Conservation (phyloP, 129 eudicot species). For the Tagetes patula region DNA sequence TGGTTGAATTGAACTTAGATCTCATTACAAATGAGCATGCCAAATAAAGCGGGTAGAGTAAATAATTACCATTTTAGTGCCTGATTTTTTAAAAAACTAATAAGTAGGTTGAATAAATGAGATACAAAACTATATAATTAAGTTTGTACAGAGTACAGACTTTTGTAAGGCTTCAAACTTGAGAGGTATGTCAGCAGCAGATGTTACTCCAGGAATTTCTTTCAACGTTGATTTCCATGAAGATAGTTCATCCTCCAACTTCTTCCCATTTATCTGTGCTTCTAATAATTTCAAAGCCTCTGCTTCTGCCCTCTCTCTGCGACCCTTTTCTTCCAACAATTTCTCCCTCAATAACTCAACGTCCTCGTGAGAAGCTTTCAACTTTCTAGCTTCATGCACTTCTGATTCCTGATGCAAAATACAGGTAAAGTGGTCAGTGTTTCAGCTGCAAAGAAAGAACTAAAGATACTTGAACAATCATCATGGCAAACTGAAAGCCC, state of each 20-base stretch:
- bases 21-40: neutral
- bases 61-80: neutral
- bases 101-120: conserved; percentile 19
- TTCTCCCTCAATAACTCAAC: conserved; percentile 80
- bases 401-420: conserved; percentile 72
- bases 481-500: neutral
- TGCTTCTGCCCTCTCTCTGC: conserved; percentile 78
- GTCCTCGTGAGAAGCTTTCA: conserved; percentile 78
- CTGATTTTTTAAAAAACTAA: neutral
- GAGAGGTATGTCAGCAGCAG: conserved; percentile 68
- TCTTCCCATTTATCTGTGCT: conserved; percentile 47
- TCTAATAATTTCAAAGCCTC: conserved; percentile 62
- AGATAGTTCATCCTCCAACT: conserved; percentile 78
- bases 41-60: neutral
- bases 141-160: conserved; percentile 46
- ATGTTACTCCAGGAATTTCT: conserved; percentile 86
- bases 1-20: neutral
- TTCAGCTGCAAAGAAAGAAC: conserved; percentile 3
- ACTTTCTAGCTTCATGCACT: conserved; percentile 83
- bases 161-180: conserved; percentile 79
- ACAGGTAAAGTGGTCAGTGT: conserved; percentile 19
- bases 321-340: conserved; percentile 65
- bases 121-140: conserved; percentile 12
- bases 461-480: neutral
- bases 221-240: conserved; percentile 66